Percentiles rank a stretch among this genome's conserved stretches.
Evolutionary conservation across 441 rosid genomes (phyloP).

Genomic region (Dalechampia spathulata): DNA sequence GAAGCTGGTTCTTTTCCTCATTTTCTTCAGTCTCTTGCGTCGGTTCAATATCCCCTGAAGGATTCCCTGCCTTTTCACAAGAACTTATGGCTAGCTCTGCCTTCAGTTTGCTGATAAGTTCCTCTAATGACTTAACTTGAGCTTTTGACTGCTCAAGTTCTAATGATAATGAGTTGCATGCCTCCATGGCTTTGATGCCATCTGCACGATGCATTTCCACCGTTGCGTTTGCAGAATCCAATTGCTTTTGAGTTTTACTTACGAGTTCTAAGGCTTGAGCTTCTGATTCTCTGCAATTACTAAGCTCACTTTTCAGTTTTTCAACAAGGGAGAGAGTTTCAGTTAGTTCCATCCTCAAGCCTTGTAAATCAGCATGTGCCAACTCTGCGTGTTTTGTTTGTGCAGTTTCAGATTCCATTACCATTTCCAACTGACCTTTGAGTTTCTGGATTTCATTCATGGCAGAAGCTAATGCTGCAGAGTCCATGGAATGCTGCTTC

Average conservation of each 20-base stretch:
- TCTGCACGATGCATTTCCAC: slow-evolving; percentile 55
- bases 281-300: slow-evolving; percentile 68
- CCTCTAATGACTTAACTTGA: slow-evolving; percentile 52
- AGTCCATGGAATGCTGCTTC: slow-evolving; percentile 75
- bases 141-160: slow-evolving; percentile 71
- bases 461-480: slow-evolving; percentile 65
- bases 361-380: slow-evolving; percentile 49
- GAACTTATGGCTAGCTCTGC: slow-evolving; percentile 22
- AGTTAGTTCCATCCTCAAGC: slow-evolving; percentile 56
- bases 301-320: slow-evolving; percentile 52
- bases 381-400: slow-evolving; percentile 48
- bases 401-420: slow-evolving; percentile 50
- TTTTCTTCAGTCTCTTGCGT: slow-evolving; percentile 19
- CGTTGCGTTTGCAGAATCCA: slow-evolving; percentile 58
- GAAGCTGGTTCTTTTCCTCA: slow-evolving; percentile 42
- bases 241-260: slow-evolving; percentile 46
- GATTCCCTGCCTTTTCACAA: slow-evolving; percentile 7
- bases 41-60: slow-evolving; percentile 6
- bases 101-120: slow-evolving; percentile 53
- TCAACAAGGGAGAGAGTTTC: slow-evolving; percentile 68
- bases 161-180: slow-evolving; percentile 37
- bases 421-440: slow-evolving; percentile 63
- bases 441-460: slow-evolving; percentile 87
- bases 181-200: slow-evolving; percentile 50
- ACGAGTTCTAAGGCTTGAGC: slow-evolving; percentile 57